Conservation (phyloP, 2,329 filamentous ascomycete species). For the Cordyceps fumosorosea region DNA sequence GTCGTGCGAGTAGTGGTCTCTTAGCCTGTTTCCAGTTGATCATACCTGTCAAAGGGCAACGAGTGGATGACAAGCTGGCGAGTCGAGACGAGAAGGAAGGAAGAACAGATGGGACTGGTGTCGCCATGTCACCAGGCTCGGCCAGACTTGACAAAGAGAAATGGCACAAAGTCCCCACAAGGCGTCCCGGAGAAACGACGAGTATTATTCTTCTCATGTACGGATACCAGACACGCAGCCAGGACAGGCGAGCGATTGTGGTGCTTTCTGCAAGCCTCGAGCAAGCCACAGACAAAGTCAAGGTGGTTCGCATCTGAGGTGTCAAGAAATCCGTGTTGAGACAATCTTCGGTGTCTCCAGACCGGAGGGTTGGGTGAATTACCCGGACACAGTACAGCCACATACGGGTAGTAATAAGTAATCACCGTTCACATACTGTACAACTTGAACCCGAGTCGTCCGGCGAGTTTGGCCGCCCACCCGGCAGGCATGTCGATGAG, state of each 20-base stretch:
- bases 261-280: slow-evolving; percentile 2
- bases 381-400: background rate
- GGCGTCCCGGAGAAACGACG: slow-evolving; percentile 4
- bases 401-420: background rate
- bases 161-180: background rate
- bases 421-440: background rate
- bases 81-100: background rate
- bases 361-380: background rate
- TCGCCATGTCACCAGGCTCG: background rate
- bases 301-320: background rate
- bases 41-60: too few species aligned
- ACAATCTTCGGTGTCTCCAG: background rate
- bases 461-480: background rate
- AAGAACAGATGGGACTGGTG: background rate
- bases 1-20: background rate
- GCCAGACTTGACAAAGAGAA: slow-evolving; percentile 9
- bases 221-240: background rate
- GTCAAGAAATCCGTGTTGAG: background rate
- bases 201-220: slow-evolving; percentile 3
- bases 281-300: background rate
- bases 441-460: background rate
- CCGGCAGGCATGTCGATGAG: background rate
- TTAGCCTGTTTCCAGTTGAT: background rate
- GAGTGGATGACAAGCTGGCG: background rate
- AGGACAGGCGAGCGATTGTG: background rate